Conservation (phyloP, 495 filamentous ascomycete species). For the Aspergillus funiculosus region DNA sequence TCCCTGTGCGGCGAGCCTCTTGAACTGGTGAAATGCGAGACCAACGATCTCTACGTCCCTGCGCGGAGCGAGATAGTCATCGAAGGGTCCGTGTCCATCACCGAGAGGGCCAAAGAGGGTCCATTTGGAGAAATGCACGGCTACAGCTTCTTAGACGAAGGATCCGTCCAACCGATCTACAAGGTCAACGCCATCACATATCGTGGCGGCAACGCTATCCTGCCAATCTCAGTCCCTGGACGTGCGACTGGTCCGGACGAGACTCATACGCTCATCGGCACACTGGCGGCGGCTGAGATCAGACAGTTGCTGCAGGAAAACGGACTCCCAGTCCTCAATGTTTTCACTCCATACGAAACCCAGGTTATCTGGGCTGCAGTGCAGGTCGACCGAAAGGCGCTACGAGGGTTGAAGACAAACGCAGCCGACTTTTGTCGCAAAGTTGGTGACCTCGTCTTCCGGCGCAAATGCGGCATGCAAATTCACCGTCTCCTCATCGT, state of each 20-base stretch:
- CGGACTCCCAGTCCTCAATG: constrained; percentile 21
- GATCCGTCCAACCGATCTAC: constrained; percentile 25
- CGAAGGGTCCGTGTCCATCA: constrained; percentile 32
- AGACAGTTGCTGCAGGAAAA: constrained; percentile 21
- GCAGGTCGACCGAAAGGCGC: constrained; percentile 19
- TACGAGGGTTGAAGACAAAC: constrained; percentile 20
- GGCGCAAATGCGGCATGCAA: constrained; percentile 17
- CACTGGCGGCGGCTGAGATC: constrained; percentile 26
- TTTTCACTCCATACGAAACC: constrained; percentile 23
- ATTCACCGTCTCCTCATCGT: constrained; percentile 26
- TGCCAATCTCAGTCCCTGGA: no score
- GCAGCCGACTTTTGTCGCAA: constrained; percentile 16
- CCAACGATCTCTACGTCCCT: constrained; percentile 33
- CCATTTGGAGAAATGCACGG: constrained; percentile 37
- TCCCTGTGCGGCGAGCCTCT: constrained; percentile 28
- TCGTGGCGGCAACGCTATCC: constrained; percentile 27
- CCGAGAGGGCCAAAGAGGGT: constrained; percentile 30
- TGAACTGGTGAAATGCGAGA: constrained; percentile 37
- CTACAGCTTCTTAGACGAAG: constrained; percentile 27
- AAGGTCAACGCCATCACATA: constrained; percentile 36
- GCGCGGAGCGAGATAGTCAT: constrained; percentile 37
- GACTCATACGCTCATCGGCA: no score
- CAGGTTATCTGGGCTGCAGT: constrained; percentile 26
- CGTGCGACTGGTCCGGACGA: no score
- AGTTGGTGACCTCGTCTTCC: constrained; percentile 23